Base-by-base conservation (phyloP, 305 asterid species). In the Lippia alba region DNA sequence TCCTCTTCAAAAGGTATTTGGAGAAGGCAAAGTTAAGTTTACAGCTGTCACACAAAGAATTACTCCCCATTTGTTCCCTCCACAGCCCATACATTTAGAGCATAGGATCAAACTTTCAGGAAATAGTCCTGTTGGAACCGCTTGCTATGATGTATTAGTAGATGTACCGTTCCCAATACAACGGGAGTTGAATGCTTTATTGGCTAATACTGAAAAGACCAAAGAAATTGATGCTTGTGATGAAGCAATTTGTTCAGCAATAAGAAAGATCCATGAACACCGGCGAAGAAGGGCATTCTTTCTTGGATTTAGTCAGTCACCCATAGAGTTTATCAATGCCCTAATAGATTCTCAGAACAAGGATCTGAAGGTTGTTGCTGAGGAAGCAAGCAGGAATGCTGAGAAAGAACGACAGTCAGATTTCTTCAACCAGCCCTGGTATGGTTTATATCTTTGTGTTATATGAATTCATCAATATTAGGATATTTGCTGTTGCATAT, bases 261-360 rank as follows among this genome's bases (percentile, higher is more conserved):
- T 91, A 69, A 84, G 96, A 79, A 94, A 94, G 87, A 91, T 94
- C 63, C 98, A 90, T 6, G 97, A 94, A 84, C 99, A 94, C 80
- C 77, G 95, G 17, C 80, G 88, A 72, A 86, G 97, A 73, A 84
- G 97, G 80, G 99, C 98, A 0, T 94, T 94, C 80, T 91, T 94
- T 77, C 96, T 94, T 64, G 99, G 98, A 55, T 91, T 94, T 75
- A 94, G 99, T 69, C 99, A 94, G 80, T 91, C 97, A 11, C 99
- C 99, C 3, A 83, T 88, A 0, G 99, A 94, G 79, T 94, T 94
- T 83, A 85, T 92, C 48, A 86, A 94, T 83, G 85, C 92, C 4
- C 83, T 94, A 32, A 68, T 92, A 51, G 98, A 94, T 87, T 94
- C 99, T 74, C 98, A 94, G 70, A 83, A 78, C 77, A 94, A 85